Evolutionary conservation across 441 rosid genomes (phyloP), one percentile per base, ranked within the genome.

Genomic region (Gossypium lobatum): DNA sequence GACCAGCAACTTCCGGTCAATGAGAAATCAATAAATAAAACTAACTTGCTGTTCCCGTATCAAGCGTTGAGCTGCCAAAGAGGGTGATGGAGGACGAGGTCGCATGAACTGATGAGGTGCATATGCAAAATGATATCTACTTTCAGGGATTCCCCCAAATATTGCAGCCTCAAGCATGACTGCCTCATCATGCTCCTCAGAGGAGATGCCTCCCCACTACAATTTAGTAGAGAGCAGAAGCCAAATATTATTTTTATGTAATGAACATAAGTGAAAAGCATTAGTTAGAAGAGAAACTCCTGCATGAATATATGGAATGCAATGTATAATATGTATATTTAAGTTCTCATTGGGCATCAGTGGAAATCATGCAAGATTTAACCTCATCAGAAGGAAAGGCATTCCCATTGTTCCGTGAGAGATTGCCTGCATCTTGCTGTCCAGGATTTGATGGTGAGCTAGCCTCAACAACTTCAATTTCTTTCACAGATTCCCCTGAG

Each of bases 151-250:
- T 71, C 99, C 99, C 75, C 99, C 99, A 73, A 95, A 93, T 97
- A 95, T 95, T 77, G 98, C 99, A 80, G 99, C 98, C 83, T 95
- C 99, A 50, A 95, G 99, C 99, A 95, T 95, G 73, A 95, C 97
- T 61, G 99, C 98, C 78, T 95, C 99, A 81, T 93, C 99, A 76
- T 93, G 99, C 80, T 95, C 99, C 89, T 81, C 89, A 0, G 99
- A 90, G 54, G 99, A 95, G 70, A 95, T 91, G 88, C 97, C 97
- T 76, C 99, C 99, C 98, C 99, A 95, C 99, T 95, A 73, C 7
- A 8, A 57, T 68, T 52, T 52, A 69, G 46, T 18, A 62, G 34
- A 55, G 34, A 34, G 7, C 63, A 73, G 3, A 26, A 46, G 4
- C 59, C 46, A 73, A 25, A 60, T 62, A 37, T 71, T 39, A 69